phyloP scores from a whole-genome alignment of 2,329 filamentous ascomycete species.

The Apiospora marii region DNA sequence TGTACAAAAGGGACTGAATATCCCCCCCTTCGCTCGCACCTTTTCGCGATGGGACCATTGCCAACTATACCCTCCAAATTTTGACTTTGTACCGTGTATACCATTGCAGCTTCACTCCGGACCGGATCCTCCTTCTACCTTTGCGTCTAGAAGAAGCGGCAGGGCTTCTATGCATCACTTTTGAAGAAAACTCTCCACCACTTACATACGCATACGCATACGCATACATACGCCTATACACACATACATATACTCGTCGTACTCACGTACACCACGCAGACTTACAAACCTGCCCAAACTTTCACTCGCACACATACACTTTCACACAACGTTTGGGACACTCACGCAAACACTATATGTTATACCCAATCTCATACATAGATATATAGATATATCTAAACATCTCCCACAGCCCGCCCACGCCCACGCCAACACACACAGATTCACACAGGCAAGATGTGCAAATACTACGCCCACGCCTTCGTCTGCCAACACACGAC shows the following conservation, averaged over 20 bases:
- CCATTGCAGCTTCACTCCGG: not conserved
- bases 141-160: not conserved
- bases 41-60: not conserved
- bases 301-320: not conserved
- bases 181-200: not conserved
- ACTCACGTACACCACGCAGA: not conserved
- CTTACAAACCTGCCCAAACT: not conserved
- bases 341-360: not conserved
- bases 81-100: constrained; percentile 6
- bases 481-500: constrained; percentile 46
- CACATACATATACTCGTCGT: not conserved
- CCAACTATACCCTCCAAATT: not conserved
- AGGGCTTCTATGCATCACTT: not conserved
- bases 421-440: not conserved
- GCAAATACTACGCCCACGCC: constrained; percentile 48
- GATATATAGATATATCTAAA: not conserved
- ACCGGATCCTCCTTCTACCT: not conserved
- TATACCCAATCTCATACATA: constrained; percentile 1
- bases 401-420: not conserved
- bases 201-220: not conserved
- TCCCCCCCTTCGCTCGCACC: not conserved
- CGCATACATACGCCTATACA: not conserved
- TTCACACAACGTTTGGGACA: not conserved
- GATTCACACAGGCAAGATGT: constrained; percentile 37
- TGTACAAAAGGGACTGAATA: not conserved